These are phyloP conservation scores for Orbilia blumenaviensis DNA, from an alignment of 2,329 filamentous ascomycete species.

Conservation along the genomic window DNA sequence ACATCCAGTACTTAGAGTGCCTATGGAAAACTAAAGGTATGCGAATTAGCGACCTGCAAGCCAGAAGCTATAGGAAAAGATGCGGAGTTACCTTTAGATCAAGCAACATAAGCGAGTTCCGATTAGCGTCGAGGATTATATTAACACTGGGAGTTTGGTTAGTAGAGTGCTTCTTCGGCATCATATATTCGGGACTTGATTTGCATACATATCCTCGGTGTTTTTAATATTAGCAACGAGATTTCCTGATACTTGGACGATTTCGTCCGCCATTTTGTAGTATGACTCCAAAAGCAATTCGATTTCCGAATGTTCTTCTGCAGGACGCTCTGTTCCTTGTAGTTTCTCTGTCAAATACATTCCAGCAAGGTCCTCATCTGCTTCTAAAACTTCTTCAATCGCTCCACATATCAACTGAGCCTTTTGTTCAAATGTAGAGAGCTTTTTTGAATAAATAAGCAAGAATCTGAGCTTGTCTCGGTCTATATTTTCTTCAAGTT, in stretches of 20 bases:
- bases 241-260: conserved; percentile 93
- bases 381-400: conserved; percentile 93
- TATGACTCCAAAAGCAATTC: conserved; percentile 98
- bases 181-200: not conserved
- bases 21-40: conserved; percentile 75
- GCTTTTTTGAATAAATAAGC: conserved; percentile 91
- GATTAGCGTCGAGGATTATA: conserved; percentile 96
- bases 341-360: conserved; percentile 96
- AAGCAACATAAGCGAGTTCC: conserved; percentile 95
- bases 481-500: conserved; percentile 96
- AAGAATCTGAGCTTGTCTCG: conserved; percentile 89
- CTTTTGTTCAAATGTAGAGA: conserved; percentile 97
- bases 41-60: not conserved
- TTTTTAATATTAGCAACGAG: conserved; percentile 94
- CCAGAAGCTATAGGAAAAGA: not conserved
- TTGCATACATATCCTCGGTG: conserved; percentile 91
- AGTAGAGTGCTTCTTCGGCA: not conserved
- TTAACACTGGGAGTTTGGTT: conserved; percentile 73
- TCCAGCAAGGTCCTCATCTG: conserved; percentile 89
- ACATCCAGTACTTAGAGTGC: conserved; percentile 90
- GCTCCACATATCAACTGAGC: conserved; percentile 92
- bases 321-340: conserved; percentile 74
- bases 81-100: conserved; percentile 73
- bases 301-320: conserved; percentile 92
- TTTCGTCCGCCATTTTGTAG: conserved; percentile 97